Percentiles rank a stretch among this genome's conserved stretches.
Conservation (phyloP, 176 grass and related monocot genomes). For the Dactylis glomerata region DNA sequence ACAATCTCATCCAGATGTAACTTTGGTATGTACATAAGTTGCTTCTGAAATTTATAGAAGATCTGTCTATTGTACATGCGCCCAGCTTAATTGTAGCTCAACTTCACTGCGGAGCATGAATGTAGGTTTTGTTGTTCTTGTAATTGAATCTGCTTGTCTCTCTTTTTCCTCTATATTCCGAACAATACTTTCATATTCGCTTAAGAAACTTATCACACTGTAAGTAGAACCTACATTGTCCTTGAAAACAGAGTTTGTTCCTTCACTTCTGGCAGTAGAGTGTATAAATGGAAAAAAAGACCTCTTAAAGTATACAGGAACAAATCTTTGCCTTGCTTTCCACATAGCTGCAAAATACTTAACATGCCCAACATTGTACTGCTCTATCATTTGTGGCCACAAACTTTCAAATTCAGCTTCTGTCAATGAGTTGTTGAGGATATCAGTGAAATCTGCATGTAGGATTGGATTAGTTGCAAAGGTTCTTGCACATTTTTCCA, state of each 20-base stretch:
- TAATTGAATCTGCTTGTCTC: too few relatives aligned
- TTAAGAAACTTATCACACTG: not conserved
- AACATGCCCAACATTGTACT: not conserved
- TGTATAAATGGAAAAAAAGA: not conserved
- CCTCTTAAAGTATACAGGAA: not conserved
- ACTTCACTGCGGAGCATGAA: too few relatives aligned
- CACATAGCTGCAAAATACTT: not conserved
- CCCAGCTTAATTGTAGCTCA: too few relatives aligned
- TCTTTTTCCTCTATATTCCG: too few relatives aligned
- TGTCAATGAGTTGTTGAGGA: not conserved
- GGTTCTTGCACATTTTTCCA: not conserved
- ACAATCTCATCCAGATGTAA: too few relatives aligned
- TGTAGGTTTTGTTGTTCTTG: too few relatives aligned
- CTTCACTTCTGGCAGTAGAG: not conserved
- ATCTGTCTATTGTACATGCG: too few relatives aligned
- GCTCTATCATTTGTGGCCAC: not conserved
- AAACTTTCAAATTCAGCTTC: not conserved
- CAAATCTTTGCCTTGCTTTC: not conserved
- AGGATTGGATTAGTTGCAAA: not conserved
- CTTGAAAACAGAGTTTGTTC: not conserved
- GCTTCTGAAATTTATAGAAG: too few relatives aligned
- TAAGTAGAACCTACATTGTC: not conserved
- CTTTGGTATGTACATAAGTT: too few relatives aligned
- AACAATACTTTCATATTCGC: not conserved
- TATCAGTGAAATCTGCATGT: too few relatives aligned